Conservation (phyloP, 2,329 filamentous ascomycete genomes). For the Colletotrichum sp. region DNA sequence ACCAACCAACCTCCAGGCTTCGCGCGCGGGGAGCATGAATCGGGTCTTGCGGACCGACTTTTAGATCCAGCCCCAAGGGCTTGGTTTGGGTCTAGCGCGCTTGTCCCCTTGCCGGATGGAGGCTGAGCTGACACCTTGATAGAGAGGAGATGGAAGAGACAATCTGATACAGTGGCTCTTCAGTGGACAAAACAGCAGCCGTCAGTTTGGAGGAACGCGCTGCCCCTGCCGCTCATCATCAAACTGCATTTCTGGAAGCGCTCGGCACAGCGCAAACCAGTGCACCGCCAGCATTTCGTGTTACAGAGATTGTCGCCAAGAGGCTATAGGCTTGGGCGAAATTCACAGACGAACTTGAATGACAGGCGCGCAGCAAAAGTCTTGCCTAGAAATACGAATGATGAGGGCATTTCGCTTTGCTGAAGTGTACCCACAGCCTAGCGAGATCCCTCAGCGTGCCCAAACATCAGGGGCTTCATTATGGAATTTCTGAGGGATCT, state of each 20-base stretch:
- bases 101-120: neutral
- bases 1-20: neutral
- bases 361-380: neutral
- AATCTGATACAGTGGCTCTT: neutral
- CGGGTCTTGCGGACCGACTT: neutral
- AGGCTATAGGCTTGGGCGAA: neutral
- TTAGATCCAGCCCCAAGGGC: neutral
- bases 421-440: neutral
- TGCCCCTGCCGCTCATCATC: constrained; percentile 4
- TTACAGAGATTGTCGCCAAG: neutral
- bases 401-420: neutral
- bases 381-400: neutral
- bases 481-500: neutral
- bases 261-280: neutral
- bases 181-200: neutral
- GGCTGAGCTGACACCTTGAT: neutral
- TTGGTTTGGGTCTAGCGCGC: neutral
- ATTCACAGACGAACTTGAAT: neutral
- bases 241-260: neutral
- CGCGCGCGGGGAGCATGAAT: neutral
- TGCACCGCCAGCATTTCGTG: neutral
- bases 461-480: neutral
- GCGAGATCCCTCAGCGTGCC: neutral
- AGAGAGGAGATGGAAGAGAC: neutral
- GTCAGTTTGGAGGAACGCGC: neutral